A percentile compares a stretch with the other conserved stretches of the same genome.
Conservation (phyloP, 371 early-diverging fungal species). For the Batrachochytrium dendrobatidis region DNA sequence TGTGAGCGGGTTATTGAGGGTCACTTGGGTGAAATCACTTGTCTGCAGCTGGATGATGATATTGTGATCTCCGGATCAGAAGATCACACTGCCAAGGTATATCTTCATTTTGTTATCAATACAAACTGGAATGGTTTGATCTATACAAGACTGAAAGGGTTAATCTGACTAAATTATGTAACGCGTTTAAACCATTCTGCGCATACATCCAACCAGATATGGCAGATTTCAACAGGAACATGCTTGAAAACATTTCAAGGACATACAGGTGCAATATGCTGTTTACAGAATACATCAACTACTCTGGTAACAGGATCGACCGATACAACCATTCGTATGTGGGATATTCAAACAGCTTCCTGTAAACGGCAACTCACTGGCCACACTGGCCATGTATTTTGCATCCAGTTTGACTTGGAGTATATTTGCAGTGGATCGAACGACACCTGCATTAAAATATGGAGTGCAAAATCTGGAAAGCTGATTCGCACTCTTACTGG, state of each 20-base stretch:
- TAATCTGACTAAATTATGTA: background rate
- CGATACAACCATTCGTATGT: conserved; percentile 29
- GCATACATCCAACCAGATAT: conserved; percentile 11
- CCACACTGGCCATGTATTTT: conserved; percentile 30
- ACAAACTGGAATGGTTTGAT: background rate
- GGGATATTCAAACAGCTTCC: conserved; percentile 8
- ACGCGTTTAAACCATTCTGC: background rate
- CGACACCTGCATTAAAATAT: conserved; percentile 19
- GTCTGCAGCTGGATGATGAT: conserved; percentile 13
- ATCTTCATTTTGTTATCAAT: background rate
- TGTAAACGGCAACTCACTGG: conserved; percentile 10
- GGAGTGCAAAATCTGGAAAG: conserved; percentile 16
- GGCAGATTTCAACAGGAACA: conserved; percentile 17
- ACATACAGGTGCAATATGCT: conserved; percentile 24
- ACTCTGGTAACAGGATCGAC: conserved; percentile 28
- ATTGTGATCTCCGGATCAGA: conserved; percentile 26
- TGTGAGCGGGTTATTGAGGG: conserved; percentile 21
- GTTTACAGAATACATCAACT: conserved; percentile 14
- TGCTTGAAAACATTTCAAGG: conserved; percentile 12
- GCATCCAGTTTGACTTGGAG: conserved; percentile 19
- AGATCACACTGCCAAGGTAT: conserved; percentile 23
- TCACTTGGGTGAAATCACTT: conserved; percentile 30
- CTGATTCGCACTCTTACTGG: conserved; percentile 14
- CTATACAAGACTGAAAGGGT: background rate
- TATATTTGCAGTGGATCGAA: conserved; percentile 21